A percentile compares a stretch with the other conserved stretches of the same genome.
phyloP scores from a whole-genome alignment of 2,329 filamentous ascomycete genomes.

The Aspergillus novoparasiticus region DNA sequence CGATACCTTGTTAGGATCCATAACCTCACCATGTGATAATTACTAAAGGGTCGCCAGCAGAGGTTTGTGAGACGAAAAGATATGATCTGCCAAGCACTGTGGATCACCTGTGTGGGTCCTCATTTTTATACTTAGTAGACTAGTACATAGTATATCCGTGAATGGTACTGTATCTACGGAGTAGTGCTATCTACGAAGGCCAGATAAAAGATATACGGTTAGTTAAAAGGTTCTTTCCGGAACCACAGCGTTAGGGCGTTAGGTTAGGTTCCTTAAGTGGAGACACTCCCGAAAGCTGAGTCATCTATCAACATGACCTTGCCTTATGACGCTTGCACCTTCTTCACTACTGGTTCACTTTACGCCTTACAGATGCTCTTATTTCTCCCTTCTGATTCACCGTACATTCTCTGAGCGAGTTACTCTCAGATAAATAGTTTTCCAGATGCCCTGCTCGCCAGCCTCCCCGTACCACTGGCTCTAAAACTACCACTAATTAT shows the following conservation, averaged over 20 bases:
- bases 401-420: neutral
- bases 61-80: neutral
- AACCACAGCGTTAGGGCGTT: neutral
- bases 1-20: neutral
- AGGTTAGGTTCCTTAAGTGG: neutral
- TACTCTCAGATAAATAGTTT: neutral
- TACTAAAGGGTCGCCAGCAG: neutral
- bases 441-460: neutral
- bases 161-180: neutral
- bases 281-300: constrained; percentile 29
- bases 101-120: neutral
- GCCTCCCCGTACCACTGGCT: neutral
- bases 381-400: neutral
- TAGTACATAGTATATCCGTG: neutral
- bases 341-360: constrained; percentile 1
- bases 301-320: constrained; percentile 40
- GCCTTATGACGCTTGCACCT: constrained; percentile 39
- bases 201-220: neutral
- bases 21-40: neutral
- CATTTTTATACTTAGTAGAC: neutral
- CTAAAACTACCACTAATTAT: neutral
- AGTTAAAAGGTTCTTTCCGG: neutral
- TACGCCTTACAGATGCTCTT: neutral
- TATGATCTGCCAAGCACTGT: neutral
- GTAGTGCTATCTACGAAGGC: no score